Conservation (phyloP, 1,284 basidiomycete species). For the Fomitiporia mediterranea region DNA sequence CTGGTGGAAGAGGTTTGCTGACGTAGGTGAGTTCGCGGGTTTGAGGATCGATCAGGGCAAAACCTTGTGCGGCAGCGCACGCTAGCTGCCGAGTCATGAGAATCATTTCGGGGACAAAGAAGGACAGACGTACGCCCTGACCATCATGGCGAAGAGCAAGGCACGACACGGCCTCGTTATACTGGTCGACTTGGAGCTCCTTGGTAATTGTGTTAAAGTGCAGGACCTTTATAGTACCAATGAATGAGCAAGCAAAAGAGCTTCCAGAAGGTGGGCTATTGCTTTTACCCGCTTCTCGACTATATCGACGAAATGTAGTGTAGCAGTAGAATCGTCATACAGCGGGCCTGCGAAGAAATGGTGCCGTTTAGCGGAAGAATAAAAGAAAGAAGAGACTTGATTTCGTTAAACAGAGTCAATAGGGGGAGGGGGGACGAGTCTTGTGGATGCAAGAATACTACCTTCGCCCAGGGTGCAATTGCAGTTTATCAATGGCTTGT, state of each 20-base stretch:
- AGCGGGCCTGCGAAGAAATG: constrained; percentile 45
- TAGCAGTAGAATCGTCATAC: constrained; percentile 48
- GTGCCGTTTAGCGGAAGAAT: neutral
- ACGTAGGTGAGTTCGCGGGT: constrained; percentile 43
- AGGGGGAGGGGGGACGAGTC: constrained; percentile 7
- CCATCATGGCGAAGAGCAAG: constrained; percentile 45
- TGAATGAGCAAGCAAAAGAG: neutral
- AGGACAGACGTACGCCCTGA: constrained; percentile 37
- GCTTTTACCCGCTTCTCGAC: constrained; percentile 44
- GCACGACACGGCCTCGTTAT: constrained; percentile 49
- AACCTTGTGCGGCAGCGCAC: constrained; percentile 49
- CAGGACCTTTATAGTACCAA: constrained; percentile 38
- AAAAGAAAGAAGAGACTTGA: constrained; percentile 6
- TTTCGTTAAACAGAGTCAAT: neutral
- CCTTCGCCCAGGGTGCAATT: constrained; percentile 66
- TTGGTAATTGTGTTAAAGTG: constrained; percentile 43
- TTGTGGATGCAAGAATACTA: constrained; percentile 25
- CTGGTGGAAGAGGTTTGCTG: constrained; percentile 42
- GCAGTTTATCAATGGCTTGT: constrained; percentile 47
- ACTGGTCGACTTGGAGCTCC: constrained; percentile 42
- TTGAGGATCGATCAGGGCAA: constrained; percentile 42
- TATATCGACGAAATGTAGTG: constrained; percentile 67
- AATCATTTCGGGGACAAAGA: neutral
- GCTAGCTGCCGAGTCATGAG: constrained; percentile 40
- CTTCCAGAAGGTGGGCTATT: neutral